Evolutionary conservation across 176 grass and related monocot species (phyloP).

Genomic region (Eremochloa ophiuroides): DNA sequence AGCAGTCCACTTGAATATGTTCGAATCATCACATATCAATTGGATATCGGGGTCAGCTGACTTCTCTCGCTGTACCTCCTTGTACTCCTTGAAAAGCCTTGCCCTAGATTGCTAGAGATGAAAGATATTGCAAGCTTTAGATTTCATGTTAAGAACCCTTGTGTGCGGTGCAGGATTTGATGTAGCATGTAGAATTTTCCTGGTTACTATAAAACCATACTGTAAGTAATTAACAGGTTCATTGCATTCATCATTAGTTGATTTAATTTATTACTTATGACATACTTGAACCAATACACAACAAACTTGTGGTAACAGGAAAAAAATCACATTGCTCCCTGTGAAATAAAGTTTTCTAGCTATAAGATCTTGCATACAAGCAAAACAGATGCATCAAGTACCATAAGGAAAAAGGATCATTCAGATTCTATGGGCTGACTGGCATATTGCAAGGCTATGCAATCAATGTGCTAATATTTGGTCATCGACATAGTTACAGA

Average conservation of each 20-base stretch:
- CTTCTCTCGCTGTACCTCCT: conserved; percentile 94
- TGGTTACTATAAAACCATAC: not conserved
- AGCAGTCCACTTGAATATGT: conserved; percentile 99
- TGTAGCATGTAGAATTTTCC: not conserved
- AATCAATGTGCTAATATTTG: not conserved
- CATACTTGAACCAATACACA: not conserved
- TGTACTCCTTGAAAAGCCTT: conserved; percentile 94
- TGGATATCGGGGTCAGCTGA: conserved; percentile 93
- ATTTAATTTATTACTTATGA: not conserved
- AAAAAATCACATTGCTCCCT: not conserved
- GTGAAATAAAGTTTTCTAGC: not conserved
- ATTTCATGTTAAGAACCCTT: not conserved
- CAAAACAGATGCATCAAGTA: not conserved
- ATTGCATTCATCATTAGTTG: not conserved
- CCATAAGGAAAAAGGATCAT: not conserved
- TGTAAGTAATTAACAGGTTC: not conserved
- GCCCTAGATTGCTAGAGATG: conserved; percentile 76
- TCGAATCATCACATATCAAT: conserved; percentile 90
- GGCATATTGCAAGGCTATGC: not conserved
- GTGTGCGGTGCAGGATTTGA: not conserved
- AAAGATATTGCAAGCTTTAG: conserved; percentile 4
- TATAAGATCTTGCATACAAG: not conserved
- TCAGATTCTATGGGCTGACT: not conserved
- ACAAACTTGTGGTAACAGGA: not conserved
- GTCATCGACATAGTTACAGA: too few relatives aligned